These are phyloP conservation scores for Cutaneotrichosporon dermatis DNA, from an alignment of 1,284 basidiomycete genomes.

Conservation along the genomic window DNA sequence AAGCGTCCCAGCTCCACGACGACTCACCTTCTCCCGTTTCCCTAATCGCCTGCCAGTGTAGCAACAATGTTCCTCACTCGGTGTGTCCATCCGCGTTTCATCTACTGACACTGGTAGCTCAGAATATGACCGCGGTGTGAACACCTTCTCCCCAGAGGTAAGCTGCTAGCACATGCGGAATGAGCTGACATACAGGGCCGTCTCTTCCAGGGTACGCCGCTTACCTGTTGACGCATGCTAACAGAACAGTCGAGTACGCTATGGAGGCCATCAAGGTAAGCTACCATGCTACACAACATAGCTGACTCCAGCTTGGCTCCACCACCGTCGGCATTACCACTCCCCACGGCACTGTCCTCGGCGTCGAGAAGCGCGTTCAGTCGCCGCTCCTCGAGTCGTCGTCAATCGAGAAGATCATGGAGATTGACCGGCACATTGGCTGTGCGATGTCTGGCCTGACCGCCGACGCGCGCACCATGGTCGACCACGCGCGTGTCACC, in stretches of 20 bases:
- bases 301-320: slow-evolving; percentile 72
- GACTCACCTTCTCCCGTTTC: not conserved
- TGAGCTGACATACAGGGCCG: slow-evolving; percentile 44
- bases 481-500: slow-evolving; percentile 98
- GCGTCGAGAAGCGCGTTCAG: slow-evolving; percentile 97
- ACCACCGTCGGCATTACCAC: slow-evolving; percentile 93
- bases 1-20: too few relatives aligned
- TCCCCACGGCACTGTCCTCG: slow-evolving; percentile 83
- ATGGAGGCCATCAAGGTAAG: slow-evolving; percentile 94
- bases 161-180: slow-evolving; percentile 6
- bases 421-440: slow-evolving; percentile 93
- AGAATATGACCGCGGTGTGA: slow-evolving; percentile 81
- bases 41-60: not conserved
- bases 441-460: slow-evolving; percentile 98
- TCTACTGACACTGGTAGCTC: slow-evolving; percentile 30
- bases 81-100: slow-evolving; percentile 21
- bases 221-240: not conserved
- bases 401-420: slow-evolving; percentile 99
- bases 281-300: not conserved
- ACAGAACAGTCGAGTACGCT: slow-evolving; percentile 84
- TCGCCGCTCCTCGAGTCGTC: slow-evolving; percentile 91
- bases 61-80: slow-evolving; percentile 46
- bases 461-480: slow-evolving; percentile 98
- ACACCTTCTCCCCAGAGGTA: slow-evolving; percentile 96
- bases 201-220: slow-evolving; percentile 51